phyloP scores from a whole-genome alignment of 2,329 filamentous ascomycete species.

The Microdochium trichocladiopsis region DNA sequence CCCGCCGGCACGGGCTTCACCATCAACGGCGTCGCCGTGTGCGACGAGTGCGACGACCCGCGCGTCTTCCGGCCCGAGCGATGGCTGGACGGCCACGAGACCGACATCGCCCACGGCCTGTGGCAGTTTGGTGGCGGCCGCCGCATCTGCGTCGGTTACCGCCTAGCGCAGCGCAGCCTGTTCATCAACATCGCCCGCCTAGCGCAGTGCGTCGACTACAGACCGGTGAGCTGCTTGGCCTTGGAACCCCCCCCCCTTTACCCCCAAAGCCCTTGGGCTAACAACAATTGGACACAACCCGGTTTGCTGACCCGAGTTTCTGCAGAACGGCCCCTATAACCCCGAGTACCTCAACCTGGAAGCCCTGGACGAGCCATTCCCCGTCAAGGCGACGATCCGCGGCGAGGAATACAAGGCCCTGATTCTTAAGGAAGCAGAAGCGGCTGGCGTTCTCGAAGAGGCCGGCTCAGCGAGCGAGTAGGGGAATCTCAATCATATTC shows the following conservation, averaged over 20 bases:
- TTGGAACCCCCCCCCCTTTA: no score
- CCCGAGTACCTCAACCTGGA: conserved; percentile 4
- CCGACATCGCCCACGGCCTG: conserved; percentile 12
- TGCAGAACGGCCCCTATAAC: conserved; percentile 5
- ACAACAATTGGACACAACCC: no score
- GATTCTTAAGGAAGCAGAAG: conserved; percentile 1
- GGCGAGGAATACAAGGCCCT: conserved; percentile 4
- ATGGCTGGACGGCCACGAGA: conserved; percentile 22
- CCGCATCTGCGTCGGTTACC: conserved; percentile 14
- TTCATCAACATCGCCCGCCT: conserved; percentile 16
- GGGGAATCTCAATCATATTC: no score
- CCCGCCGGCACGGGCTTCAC: conserved; percentile 33
- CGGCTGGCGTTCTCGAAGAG: no score
- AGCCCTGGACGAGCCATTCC: conserved; percentile 9
- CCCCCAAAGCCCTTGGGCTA: no score
- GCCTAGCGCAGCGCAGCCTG: conserved; percentile 14
- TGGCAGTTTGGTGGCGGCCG: conserved; percentile 18
- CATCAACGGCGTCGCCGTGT: conserved; percentile 29
- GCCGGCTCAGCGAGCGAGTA: no score
- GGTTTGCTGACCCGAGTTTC: no score
- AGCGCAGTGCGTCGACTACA: conserved; percentile 13
- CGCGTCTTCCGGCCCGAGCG: conserved; percentile 22
- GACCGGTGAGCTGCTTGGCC: no score
- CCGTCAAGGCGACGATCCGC: conserved; percentile 6
- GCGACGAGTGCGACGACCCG: conserved; percentile 19